phyloP scores from a whole-genome alignment of 2,329 filamentous ascomycete genomes.

The Arthroderma uncinatum region DNA sequence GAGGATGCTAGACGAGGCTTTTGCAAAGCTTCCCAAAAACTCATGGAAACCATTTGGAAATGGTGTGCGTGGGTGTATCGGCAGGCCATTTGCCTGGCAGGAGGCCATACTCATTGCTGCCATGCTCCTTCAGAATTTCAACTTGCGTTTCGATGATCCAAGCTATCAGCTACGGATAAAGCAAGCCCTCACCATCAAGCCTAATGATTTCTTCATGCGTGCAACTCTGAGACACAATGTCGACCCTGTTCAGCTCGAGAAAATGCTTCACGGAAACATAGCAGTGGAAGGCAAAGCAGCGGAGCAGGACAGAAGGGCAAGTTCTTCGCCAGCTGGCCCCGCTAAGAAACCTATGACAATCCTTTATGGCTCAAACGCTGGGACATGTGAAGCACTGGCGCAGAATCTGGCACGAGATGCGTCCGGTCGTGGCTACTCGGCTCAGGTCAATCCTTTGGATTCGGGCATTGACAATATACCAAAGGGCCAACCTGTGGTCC shows the following conservation, averaged over 20 bases:
- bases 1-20: not conserved
- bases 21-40: not conserved
- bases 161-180: constrained; percentile 1
- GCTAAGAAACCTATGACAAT: constrained; percentile 1
- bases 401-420: constrained; percentile 1
- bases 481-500: not conserved
- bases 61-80: not conserved
- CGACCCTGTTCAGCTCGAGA: not conserved
- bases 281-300: not conserved
- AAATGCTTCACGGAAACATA: not conserved
- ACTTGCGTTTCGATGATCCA: not conserved
- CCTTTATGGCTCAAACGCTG: not conserved
- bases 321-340: not conserved
- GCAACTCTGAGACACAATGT: not conserved
- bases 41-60: not conserved
- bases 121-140: constrained; percentile 1
- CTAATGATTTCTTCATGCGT: not conserved
- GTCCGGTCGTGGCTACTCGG: not conserved
- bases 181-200: not conserved
- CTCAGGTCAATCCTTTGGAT: not conserved
- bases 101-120: not conserved
- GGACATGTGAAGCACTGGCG: not conserved
- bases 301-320: not conserved
- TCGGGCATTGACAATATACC: constrained; percentile 2
- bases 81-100: constrained; percentile 3